phyloP scores from a whole-genome alignment of 305 asterid species.

The Solanum hybrid region DNA sequence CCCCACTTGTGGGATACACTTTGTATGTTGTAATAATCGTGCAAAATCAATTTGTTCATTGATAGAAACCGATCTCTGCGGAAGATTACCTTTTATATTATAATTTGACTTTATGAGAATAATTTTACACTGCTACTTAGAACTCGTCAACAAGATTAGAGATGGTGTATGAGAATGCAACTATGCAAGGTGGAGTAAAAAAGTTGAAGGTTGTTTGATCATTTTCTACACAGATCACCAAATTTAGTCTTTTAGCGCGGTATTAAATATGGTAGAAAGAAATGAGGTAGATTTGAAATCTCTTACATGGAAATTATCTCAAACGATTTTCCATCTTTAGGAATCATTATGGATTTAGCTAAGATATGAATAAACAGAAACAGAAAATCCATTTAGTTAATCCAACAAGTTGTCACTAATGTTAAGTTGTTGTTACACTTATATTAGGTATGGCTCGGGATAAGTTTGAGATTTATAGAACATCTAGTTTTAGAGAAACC shows the following conservation, averaged over 20 bases:
- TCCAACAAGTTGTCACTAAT: not conserved
- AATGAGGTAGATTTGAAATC: not conserved
- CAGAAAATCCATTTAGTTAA: not conserved
- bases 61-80: not conserved
- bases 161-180: not conserved
- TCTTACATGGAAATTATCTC: not conserved
- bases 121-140: not conserved
- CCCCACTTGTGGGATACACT: not conserved
- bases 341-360: not conserved
- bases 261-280: not conserved
- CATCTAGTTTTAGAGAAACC: not conserved
- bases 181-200: conserved; percentile 20
- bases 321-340: not conserved
- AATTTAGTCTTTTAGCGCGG: not conserved
- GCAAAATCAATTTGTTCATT: not conserved
- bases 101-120: not conserved
- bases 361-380: not conserved
- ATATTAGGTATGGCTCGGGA: not conserved
- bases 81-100: not conserved
- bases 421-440: not conserved
- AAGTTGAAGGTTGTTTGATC: not conserved
- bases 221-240: not conserved
- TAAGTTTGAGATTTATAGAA: not conserved
- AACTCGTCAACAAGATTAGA: not conserved
- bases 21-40: not conserved